A percentile compares a stretch with the other conserved stretches of the same genome.
These are phyloP conservation scores for Penicillium janthinellum DNA, from an alignment of 2,329 filamentous ascomycete species.

Conservation along the genomic window DNA sequence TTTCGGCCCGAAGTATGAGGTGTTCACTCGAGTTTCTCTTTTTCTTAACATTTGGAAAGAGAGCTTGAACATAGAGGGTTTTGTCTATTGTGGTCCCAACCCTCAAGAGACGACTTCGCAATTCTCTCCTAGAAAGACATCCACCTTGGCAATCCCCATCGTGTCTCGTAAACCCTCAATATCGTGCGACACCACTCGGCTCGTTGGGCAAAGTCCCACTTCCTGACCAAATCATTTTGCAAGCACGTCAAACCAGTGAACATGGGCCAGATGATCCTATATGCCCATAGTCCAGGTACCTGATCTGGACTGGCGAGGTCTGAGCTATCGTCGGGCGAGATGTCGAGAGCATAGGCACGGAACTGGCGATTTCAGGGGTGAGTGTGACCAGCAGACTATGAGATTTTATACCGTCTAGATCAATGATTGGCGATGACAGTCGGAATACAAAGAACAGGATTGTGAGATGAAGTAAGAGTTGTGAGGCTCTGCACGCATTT, in stretches of 20 bases:
- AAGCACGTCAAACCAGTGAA: conserved; percentile 5
- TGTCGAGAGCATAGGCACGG: conserved; percentile 5
- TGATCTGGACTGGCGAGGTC: conserved; percentile 1
- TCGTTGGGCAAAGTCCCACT: not conserved
- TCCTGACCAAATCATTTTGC: not conserved
- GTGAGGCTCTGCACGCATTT: conserved; percentile 14
- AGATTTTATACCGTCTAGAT: not conserved
- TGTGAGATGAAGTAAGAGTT: conserved; percentile 10
- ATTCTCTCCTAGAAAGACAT: not conserved
- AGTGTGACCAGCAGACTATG: conserved; percentile 1
- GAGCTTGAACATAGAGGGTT: not conserved
- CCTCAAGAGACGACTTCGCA: not conserved
- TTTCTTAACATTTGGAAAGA: not conserved
- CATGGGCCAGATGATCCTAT: conserved; percentile 10
- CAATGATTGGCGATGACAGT: not conserved
- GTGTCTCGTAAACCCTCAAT: conserved; percentile 12
- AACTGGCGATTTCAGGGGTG: conserved; percentile 8
- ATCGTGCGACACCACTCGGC: conserved; percentile 10
- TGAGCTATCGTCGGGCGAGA: conserved; percentile 5
- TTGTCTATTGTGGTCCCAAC: no score
- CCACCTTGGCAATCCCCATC: conserved; percentile 14
- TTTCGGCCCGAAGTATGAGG: not conserved
- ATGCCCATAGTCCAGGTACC: conserved; percentile 10
- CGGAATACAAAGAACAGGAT: conserved; percentile 6
- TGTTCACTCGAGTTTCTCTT: not conserved